Conservation (phyloP, 345 rosid species). For the Citropsis articulata region DNA sequence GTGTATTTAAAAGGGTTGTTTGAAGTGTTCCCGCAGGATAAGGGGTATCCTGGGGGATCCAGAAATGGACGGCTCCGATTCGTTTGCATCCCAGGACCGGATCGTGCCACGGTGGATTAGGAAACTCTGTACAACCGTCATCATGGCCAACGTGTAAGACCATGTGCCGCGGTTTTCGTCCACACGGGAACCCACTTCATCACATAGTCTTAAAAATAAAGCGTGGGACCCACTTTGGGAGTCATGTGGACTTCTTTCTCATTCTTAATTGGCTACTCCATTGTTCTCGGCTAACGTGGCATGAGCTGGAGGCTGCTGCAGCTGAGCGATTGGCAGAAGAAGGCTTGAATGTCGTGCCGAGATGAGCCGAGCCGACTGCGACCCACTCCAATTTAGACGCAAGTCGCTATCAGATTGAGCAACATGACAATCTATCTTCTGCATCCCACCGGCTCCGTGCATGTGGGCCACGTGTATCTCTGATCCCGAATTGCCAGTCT, state of each 20-base stretch:
- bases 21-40: background rate
- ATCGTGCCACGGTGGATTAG: conserved; percentile 22
- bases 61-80: conserved; percentile 13
- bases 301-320: background rate
- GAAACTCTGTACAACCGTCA: background rate
- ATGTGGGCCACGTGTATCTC: conserved; percentile 18
- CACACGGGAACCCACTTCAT: conserved; percentile 3
- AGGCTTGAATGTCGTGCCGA: background rate
- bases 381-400: background rate
- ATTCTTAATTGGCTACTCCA: background rate
- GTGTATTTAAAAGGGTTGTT: background rate
- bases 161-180: conserved; percentile 21
- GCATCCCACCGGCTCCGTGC: background rate
- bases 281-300: background rate
- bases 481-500: background rate
- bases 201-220: background rate
- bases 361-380: background rate
- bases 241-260: background rate
- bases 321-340: background rate
- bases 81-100: conserved; percentile 3
- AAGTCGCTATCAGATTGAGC: background rate
- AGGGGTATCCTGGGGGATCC: background rate
- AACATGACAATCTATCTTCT: background rate
- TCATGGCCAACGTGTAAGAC: conserved; percentile 18
- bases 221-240: background rate